Conservation (phyloP, 2,329 filamentous ascomycete genomes). For the Penicillium sp. region DNA sequence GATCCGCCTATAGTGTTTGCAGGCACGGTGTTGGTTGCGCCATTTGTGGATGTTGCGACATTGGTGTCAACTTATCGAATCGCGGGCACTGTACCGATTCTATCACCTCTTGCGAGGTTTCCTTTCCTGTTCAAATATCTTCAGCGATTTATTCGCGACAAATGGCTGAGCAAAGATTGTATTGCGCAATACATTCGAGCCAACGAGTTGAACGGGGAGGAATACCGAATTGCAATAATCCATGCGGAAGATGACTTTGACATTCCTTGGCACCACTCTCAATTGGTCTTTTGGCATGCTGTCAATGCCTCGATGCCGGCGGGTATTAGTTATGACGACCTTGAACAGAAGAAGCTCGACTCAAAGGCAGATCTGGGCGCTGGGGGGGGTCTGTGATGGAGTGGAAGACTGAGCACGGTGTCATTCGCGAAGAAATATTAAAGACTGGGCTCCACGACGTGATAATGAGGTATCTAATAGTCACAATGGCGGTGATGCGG, state of each 20-base stretch:
- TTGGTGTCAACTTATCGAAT: slow-evolving; percentile 59
- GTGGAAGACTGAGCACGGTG: slow-evolving; percentile 48
- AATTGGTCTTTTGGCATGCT: slow-evolving; percentile 47
- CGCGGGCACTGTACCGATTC: slow-evolving; percentile 54
- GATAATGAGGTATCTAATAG: slow-evolving; percentile 58
- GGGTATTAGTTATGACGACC: slow-evolving; percentile 45
- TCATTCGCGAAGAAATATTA: slow-evolving; percentile 56
- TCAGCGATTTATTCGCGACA: slow-evolving; percentile 12
- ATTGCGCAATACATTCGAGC: slow-evolving; percentile 11
- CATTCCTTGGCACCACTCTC: slow-evolving; percentile 29
- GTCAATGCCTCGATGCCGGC: slow-evolving; percentile 49
- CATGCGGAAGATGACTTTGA: slow-evolving; percentile 39
- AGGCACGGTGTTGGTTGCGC: slow-evolving; percentile 57
- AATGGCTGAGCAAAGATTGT: slow-evolving; percentile 14
- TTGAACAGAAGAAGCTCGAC: slow-evolving; percentile 47
- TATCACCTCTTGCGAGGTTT: slow-evolving; percentile 53
- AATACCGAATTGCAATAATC: slow-evolving; percentile 35
- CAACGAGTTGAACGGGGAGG: slow-evolving; percentile 16
- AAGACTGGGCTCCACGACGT: slow-evolving; percentile 59
- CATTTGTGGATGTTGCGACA: slow-evolving; percentile 56
- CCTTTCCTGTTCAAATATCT: slow-evolving; percentile 30
- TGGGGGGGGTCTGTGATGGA: slow-evolving; percentile 53
- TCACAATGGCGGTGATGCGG: slow-evolving; percentile 52
- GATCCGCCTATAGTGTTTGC: slow-evolving; percentile 50
- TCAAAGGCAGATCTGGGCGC: slow-evolving; percentile 45